Evolutionary conservation across 306 rosid genomes (phyloP).

Genomic region (Erythrophleum fordii): DNA sequence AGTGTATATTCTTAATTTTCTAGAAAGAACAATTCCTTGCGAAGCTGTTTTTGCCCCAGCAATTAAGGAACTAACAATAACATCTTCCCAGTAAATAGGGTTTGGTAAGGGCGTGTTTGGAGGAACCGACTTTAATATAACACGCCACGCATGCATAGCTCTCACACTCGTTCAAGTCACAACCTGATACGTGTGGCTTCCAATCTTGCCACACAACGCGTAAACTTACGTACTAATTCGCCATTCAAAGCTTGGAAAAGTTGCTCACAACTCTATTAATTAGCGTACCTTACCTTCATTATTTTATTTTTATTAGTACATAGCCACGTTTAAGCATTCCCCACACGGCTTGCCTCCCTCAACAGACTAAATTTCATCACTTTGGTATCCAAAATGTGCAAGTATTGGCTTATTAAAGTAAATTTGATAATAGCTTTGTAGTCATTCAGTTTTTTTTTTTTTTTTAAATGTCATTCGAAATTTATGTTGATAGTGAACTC

Average conservation of each 20-base stretch:
- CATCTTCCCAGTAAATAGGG: no score
- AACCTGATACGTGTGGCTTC: not conserved
- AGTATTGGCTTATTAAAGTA: no score
- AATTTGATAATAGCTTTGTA: no score
- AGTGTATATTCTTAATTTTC: no score
- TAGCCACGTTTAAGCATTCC: not conserved
- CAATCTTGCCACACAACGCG: slow-evolving; percentile 1
- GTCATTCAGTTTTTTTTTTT: no score
- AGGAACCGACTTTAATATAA: slow-evolving; percentile 28
- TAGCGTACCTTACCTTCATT: no score
- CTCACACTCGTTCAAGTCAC: slow-evolving; percentile 35
- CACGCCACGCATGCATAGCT: slow-evolving; percentile 32
- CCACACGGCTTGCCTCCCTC: not conserved
- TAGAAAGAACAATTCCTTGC: no score
- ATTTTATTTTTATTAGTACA: not conserved
- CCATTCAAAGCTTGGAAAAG: not conserved
- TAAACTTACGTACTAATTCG: not conserved
- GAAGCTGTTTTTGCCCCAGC: not conserved
- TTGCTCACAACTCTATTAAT: slow-evolving; percentile 8
- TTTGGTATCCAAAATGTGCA: no score
- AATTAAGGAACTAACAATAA: not conserved
- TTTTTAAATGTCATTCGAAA: no score
- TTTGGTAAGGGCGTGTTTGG: slow-evolving; percentile 48
- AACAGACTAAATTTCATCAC: not conserved
- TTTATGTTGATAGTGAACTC: not conserved